A percentile compares a stretch with the other conserved stretches of the same genome.
Evolutionary conservation across 169 alveolate genomes (phyloP).

Genomic region (Miamiensis avidus): DNA sequence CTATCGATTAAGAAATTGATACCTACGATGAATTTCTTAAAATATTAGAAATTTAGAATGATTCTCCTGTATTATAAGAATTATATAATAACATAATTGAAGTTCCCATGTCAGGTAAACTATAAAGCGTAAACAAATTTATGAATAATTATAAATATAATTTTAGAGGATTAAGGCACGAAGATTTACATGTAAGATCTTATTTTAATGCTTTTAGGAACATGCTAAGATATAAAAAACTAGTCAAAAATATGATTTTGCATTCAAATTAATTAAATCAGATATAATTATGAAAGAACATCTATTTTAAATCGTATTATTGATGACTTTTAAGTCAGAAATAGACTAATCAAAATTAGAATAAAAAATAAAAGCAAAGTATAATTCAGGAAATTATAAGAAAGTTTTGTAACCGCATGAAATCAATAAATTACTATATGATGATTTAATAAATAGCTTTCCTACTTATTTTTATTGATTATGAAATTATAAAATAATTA

Average conservation of each 20-base stretch:
- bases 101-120: neutral
- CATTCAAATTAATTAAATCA: neutral
- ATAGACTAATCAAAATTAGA: neutral
- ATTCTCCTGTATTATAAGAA: neutral
- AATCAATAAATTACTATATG: neutral
- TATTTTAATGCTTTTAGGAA: neutral
- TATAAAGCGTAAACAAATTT: neutral
- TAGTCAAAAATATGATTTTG: neutral
- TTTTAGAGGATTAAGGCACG: neutral
- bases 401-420: neutral
- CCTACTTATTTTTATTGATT: neutral
- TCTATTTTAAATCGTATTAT: neutral
- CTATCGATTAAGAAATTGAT: neutral
- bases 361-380: neutral
- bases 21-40: neutral
- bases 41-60: neutral
- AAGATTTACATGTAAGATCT: neutral
- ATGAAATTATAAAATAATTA: too few relatives aligned
- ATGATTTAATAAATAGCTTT: neutral
- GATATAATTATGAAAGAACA: neutral
- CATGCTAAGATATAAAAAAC: neutral
- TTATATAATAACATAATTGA: neutral
- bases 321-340: neutral
- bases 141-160: too few relatives aligned
- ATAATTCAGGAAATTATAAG: neutral